These are phyloP conservation scores for Fusarium veterinarium DNA, from an alignment of 2,329 filamentous ascomycete genomes.

Conservation along the genomic window DNA sequence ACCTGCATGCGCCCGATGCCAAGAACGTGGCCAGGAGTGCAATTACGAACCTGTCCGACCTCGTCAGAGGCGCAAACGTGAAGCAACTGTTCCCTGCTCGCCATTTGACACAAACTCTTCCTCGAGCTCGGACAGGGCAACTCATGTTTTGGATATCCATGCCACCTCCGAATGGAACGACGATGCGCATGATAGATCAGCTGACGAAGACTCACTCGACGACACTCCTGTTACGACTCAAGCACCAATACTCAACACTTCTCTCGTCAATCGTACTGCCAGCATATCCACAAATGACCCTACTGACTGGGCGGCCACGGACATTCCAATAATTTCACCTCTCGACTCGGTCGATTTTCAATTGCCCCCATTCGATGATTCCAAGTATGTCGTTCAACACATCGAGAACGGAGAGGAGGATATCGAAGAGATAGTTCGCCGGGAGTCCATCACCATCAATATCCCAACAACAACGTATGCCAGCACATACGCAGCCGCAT, in stretches of 20 bases:
- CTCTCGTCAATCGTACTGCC: slow-evolving; percentile 25
- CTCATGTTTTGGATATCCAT: slow-evolving; percentile 19
- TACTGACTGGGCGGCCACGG: slow-evolving; percentile 35
- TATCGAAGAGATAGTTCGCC: slow-evolving; percentile 46
- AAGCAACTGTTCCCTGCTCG: slow-evolving; percentile 34
- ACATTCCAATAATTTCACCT: slow-evolving; percentile 47
- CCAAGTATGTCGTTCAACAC: slow-evolving; percentile 16
- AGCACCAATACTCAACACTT: slow-evolving; percentile 6
- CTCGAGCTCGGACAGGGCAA: slow-evolving; percentile 36
- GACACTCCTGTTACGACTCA: slow-evolving; percentile 16
- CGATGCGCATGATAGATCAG: slow-evolving; percentile 29
- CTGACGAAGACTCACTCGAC: slow-evolving; percentile 31
- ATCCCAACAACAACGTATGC: slow-evolving; percentile 34
- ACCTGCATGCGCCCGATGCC: slow-evolving; percentile 63
- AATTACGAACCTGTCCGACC: slow-evolving; percentile 61
- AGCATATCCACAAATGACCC: slow-evolving; percentile 22
- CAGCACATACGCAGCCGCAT: slow-evolving; percentile 27
- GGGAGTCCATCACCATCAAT: slow-evolving; percentile 26
- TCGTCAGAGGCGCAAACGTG: slow-evolving; percentile 53
- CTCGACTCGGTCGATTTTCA: slow-evolving; percentile 49
- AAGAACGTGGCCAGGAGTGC: slow-evolving; percentile 61
- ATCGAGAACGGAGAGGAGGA: slow-evolving; percentile 41
- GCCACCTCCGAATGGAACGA: slow-evolving; percentile 21
- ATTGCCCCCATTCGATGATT: slow-evolving; percentile 43
- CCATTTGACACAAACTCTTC: slow-evolving; percentile 35